phyloP scores from a whole-genome alignment of 2,329 filamentous ascomycete genomes.

The Zasmidium angulare region DNA sequence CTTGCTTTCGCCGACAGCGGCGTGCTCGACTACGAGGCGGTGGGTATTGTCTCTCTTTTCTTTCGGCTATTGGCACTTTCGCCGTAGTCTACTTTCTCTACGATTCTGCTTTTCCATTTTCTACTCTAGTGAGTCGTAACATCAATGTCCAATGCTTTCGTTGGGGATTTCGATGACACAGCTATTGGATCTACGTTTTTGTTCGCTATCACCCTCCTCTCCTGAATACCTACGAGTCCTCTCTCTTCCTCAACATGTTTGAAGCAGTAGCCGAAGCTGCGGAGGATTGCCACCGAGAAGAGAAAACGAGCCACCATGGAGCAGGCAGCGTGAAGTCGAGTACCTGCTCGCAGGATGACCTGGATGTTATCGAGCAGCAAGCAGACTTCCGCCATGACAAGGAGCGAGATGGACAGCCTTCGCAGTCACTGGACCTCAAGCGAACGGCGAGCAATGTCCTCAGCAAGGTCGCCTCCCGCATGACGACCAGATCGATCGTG shows the following conservation, averaged over 20 bases:
- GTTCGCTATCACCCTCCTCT: neutral
- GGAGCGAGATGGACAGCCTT: neutral
- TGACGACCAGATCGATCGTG: slow-evolving; percentile 35
- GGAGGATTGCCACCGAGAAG: neutral
- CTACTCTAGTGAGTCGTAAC: neutral
- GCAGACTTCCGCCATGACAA: slow-evolving; percentile 17
- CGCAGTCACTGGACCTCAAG: slow-evolving; percentile 24
- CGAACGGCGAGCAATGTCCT: slow-evolving; percentile 32
- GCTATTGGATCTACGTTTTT: neutral
- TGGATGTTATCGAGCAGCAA: slow-evolving; percentile 25
- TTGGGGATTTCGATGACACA: neutral
- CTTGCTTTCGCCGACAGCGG: neutral
- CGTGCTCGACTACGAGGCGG: neutral
- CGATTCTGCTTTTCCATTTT: neutral
- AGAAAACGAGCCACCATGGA: neutral
- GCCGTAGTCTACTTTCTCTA: neutral
- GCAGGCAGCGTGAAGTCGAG: slow-evolving; percentile 18
- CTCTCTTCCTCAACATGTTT: neutral
- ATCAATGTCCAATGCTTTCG: neutral
- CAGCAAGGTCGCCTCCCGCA: slow-evolving; percentile 35
- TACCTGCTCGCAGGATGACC: slow-evolving; percentile 12
- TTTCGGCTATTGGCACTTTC: neutral
- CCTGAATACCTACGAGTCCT: neutral
- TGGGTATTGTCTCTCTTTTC: no score
- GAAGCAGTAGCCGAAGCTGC: neutral